These are phyloP conservation scores for Nemania serpens DNA, from an alignment of 2,329 filamentous ascomycete species.

Conservation along the genomic window DNA sequence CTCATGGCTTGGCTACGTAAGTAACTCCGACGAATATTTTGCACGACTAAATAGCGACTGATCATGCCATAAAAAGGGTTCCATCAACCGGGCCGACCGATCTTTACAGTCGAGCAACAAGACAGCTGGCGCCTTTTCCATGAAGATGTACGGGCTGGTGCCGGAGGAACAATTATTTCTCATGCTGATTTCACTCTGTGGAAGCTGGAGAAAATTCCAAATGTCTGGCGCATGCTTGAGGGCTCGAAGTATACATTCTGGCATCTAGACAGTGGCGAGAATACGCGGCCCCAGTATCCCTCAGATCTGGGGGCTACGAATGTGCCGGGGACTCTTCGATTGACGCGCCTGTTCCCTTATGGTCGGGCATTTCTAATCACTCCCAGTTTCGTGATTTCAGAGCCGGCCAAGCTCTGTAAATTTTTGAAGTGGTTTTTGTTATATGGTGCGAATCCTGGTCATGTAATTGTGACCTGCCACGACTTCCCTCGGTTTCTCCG, in stretches of 20 bases:
- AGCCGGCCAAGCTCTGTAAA: slow-evolving; percentile 46
- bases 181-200: slow-evolving; percentile 36
- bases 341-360: slow-evolving; percentile 50
- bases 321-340: slow-evolving; percentile 41
- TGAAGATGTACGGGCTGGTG: slow-evolving; percentile 31
- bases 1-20: slow-evolving; percentile 41
- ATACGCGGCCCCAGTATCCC: slow-evolving; percentile 39
- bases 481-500: slow-evolving; percentile 44
- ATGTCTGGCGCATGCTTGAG: slow-evolving; percentile 35
- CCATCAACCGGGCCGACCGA: slow-evolving; percentile 36
- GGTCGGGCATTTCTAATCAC: slow-evolving; percentile 54
- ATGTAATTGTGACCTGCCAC: slow-evolving; percentile 44
- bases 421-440: slow-evolving; percentile 49
- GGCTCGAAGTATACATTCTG: slow-evolving; percentile 38
- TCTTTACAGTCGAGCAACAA: slow-evolving; percentile 34
- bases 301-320: slow-evolving; percentile 32
- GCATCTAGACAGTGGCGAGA: slow-evolving; percentile 36
- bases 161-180: slow-evolving; percentile 39
- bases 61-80: slow-evolving; percentile 27
- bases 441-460: slow-evolving; percentile 30
- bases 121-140: slow-evolving; percentile 38
- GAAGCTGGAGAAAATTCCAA: slow-evolving; percentile 36
- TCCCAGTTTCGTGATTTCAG: slow-evolving; percentile 54
- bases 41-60: slow-evolving; percentile 7
- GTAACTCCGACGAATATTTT: slow-evolving; percentile 14